These are phyloP conservation scores for Entomortierella parvispora DNA, from an alignment of 192 early-diverging fungal species.

Conservation along the genomic window DNA sequence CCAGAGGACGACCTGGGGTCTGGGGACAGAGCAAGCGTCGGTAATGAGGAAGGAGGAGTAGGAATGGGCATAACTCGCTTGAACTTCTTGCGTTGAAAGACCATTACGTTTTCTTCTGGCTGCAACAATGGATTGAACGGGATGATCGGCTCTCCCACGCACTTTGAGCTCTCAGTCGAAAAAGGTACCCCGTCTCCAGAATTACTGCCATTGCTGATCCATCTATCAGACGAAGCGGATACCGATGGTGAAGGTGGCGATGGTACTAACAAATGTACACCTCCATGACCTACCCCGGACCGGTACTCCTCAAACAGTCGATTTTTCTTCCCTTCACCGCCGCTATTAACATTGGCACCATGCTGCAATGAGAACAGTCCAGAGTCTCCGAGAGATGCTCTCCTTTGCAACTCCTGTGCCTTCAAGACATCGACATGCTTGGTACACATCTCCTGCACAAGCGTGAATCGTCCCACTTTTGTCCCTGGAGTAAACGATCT, in stretches of 20 bases:
- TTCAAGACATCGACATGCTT: constrained; percentile 16
- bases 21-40: too few species aligned
- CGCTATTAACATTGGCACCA: too few species aligned
- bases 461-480: constrained; percentile 42
- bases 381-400: constrained; percentile 13
- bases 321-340: background rate
- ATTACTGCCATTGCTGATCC: background rate
- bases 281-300: too few species aligned
- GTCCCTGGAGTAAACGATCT: constrained; percentile 26
- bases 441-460: constrained; percentile 29
- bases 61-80: background rate
- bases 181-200: background rate
- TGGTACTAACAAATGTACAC: too few species aligned
- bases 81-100: constrained; percentile 35
- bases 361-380: background rate
- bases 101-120: constrained; percentile 30
- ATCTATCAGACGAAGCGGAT: too few species aligned
- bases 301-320: too few species aligned
- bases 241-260: too few species aligned
- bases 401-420: constrained; percentile 13
- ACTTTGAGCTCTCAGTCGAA: too few species aligned
- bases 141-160: too few species aligned
- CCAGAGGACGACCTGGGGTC: too few species aligned
- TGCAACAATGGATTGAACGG: constrained; percentile 11
- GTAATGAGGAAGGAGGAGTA: too few species aligned